phyloP scores from a whole-genome alignment of 345 rosid genomes.

The Streptanthus diversifolius region DNA sequence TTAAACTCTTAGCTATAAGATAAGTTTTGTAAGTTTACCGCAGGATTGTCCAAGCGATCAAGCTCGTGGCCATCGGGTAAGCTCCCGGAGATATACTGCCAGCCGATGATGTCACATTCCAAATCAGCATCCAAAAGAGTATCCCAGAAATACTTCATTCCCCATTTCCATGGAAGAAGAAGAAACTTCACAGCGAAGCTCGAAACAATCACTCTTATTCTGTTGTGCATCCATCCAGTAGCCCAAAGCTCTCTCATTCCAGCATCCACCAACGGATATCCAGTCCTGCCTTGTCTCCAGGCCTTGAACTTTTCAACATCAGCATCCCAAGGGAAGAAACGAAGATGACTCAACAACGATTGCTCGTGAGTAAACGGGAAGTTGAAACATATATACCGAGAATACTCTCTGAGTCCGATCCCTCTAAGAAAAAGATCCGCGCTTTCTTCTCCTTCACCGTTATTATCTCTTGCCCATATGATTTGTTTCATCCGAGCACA shows the following conservation, averaged over 20 bases:
- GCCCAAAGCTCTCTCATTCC: constrained; percentile 99
- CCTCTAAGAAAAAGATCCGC: constrained; percentile 64
- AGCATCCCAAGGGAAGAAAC: constrained; percentile 73
- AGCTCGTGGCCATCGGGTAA: constrained; percentile 96
- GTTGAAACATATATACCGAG: constrained; percentile 93
- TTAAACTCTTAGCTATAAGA: neutral
- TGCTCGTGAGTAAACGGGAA: constrained; percentile 86
- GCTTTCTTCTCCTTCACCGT: constrained; percentile 55
- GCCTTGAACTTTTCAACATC: constrained; percentile 63
- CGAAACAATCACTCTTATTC: constrained; percentile 79
- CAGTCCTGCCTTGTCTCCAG: constrained; percentile 96
- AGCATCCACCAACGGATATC: constrained; percentile 92
- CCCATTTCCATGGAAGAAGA: constrained; percentile 97
- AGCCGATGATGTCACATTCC: constrained; percentile 82
- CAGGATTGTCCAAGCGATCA: constrained; percentile 79
- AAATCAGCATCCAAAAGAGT: constrained; percentile 89
- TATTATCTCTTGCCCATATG: constrained; percentile 68
- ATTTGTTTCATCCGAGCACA: constrained; percentile 65
- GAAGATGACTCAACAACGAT: constrained; percentile 59
- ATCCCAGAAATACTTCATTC: constrained; percentile 97
- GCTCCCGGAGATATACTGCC: constrained; percentile 97
- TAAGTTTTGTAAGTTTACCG: constrained; percentile 41
- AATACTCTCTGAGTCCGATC: constrained; percentile 81
- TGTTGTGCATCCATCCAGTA: constrained; percentile 89
- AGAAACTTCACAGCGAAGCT: constrained; percentile 86